Evolutionary conservation across 495 filamentous ascomycete genomes (phyloP), one percentile per base, ranked within the genome.

Genomic region (Talaromyces ruber): DNA sequence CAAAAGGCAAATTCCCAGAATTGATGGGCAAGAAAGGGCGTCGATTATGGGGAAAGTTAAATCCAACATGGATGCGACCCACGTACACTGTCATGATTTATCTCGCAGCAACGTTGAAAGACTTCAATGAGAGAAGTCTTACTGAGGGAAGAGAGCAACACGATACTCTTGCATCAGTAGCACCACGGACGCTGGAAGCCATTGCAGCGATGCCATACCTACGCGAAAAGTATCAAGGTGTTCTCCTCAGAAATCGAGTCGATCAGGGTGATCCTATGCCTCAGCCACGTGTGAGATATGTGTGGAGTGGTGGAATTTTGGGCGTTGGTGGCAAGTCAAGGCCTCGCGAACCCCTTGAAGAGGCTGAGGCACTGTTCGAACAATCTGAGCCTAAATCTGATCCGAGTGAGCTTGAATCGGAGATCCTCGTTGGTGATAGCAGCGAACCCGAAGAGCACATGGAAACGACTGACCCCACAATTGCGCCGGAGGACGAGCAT

Each of bases 11-110:
- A 22, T 67, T 69, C 6, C 59, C 18, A 4, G 58, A 65, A 45
- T 58, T 72, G 28, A 69, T 79, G 39, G 69, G 72, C 7, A 72
- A 69, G 65, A 52, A 63, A 9, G 68, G 66, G 25, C 51, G 62
- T 8, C 62, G 57, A 26, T 69, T 75, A 58, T 80, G 76, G 75
- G 70, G 65, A 45, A 70, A 71, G 21, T 65, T 77, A 1, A 60
- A 74, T 25, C 77, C 75, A 0, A 70, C 68, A 29, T 74, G 75
- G 62, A 64, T 82, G 63, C 71, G 79, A 51, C 84, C 83, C 6
- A 74, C 73, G 26, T 86, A 86, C 59, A 53, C 73, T 29, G 83
- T 84, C 0, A 68, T 88, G 65, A 78, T 86, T 2, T 72, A 77
- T 24, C 71, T 89, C 18, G 82, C 82, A 6, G 67, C 74, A 11